Evolutionary conservation across 805 yeast species (phyloP).

Genomic region (Maudiozyma barnettii): DNA sequence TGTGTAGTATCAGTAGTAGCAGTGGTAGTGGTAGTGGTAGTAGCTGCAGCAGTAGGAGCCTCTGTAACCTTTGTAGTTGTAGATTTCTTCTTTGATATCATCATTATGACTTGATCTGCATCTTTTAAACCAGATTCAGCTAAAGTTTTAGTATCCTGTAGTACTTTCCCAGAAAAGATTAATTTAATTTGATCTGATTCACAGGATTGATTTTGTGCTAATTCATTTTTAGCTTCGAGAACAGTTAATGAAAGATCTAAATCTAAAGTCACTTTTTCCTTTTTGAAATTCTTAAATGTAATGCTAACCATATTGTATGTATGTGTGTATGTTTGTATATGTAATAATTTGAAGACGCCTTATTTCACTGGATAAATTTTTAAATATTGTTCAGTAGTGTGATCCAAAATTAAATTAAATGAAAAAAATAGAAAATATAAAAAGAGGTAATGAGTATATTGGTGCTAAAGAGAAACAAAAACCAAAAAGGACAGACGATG

Average conservation of each 20-base stretch:
- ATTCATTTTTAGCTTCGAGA: constrained; percentile 56
- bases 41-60: constrained; percentile 9
- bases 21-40: constrained; percentile 16
- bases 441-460: too few relatives aligned
- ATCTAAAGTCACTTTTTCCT: constrained; percentile 74
- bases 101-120: constrained; percentile 80
- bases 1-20: not conserved
- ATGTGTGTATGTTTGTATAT: not conserved
- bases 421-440: too few relatives aligned
- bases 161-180: constrained; percentile 86
- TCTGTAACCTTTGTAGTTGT: constrained; percentile 18
- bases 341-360: not conserved
- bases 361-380: too few relatives aligned
- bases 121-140: constrained; percentile 69
- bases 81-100: constrained; percentile 58
- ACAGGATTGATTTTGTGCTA: constrained; percentile 60
- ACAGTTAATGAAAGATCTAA: constrained; percentile 63
- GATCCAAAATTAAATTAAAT: too few relatives aligned
- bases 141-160: constrained; percentile 72
- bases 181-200: constrained; percentile 72
- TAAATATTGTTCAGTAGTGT: too few relatives aligned
- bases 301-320: constrained; percentile 16
- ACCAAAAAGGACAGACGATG: too few relatives aligned
- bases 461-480: too few relatives aligned
- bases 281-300: constrained; percentile 80